Evolutionary conservation across 208 protist species (phyloP).

Genomic region (Trypanosoma theileri): DNA sequence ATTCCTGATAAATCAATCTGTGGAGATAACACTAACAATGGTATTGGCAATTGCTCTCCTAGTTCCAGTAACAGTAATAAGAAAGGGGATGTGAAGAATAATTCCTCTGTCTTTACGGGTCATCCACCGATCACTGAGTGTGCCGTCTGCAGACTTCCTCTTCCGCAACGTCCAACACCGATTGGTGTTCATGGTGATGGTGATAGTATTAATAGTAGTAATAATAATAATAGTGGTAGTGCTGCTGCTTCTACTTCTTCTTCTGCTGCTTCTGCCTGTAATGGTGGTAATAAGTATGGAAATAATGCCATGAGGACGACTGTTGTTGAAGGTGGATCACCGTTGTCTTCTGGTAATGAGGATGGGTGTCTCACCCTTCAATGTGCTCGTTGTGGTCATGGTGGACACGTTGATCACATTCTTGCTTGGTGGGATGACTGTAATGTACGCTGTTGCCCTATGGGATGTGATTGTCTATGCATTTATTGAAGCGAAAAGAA

Average conservation of each 20-base stretch:
- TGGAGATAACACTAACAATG: neutral
- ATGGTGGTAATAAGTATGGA: constrained; percentile 6
- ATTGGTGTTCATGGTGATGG: neutral
- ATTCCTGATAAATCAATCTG: neutral
- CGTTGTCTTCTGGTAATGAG: constrained; percentile 3
- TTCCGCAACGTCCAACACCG: constrained; percentile 32
- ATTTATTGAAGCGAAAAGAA: constrained; percentile 40
- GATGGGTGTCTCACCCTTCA: constrained; percentile 69
- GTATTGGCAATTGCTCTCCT: no score
- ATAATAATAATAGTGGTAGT: neutral
- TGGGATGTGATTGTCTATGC: constrained; percentile 71
- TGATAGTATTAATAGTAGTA: neutral
- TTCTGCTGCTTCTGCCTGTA: no score
- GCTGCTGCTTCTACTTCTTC: neutral
- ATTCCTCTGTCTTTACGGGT: neutral
- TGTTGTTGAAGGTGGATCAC: no score
- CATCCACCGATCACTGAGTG: constrained; percentile 53
- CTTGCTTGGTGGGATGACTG: constrained; percentile 68
- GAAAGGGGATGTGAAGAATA: neutral
- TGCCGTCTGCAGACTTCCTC: constrained; percentile 63
- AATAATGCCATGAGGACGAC: neutral
- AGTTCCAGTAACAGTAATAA: neutral
- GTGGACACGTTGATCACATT: constrained; percentile 76
- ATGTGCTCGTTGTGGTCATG: constrained; percentile 74
- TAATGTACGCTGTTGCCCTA: constrained; percentile 60